Evolutionary conservation across 108 stramenopile species (phyloP).

Genomic region (Schizochytrium sp.): DNA sequence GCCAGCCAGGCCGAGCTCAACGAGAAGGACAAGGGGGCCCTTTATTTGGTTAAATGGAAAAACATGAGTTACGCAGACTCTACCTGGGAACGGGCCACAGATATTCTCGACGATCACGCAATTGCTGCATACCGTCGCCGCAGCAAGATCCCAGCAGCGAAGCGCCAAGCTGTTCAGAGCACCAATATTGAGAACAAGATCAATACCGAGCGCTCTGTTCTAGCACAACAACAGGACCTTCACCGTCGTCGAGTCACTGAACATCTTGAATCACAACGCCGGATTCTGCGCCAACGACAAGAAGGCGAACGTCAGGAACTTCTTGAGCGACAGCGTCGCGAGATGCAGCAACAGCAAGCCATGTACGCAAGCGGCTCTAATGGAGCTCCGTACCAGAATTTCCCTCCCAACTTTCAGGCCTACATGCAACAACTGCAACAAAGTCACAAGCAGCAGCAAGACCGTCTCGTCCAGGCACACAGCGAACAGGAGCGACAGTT

Average conservation of each 20-base stretch:
- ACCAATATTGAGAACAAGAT: neutral
- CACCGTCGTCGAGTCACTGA: neutral
- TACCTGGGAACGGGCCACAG: conserved; percentile 94
- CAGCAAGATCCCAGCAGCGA: conserved; percentile 18
- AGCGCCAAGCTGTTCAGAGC: conserved; percentile 16
- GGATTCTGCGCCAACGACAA: neutral
- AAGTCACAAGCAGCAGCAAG: neutral
- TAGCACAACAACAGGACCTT: neutral
- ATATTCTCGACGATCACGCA: conserved; percentile 82
- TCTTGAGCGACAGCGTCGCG: neutral
- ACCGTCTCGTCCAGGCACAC: too few species aligned
- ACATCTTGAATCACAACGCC: neutral
- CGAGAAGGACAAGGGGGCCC: neutral
- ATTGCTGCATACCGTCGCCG: conserved; percentile 41
- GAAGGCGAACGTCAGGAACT: neutral
- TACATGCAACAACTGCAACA: conserved; percentile 19
- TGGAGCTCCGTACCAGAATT: neutral
- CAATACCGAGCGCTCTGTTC: neutral
- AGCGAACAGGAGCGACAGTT: neutral
- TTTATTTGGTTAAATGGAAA: conserved; percentile 97
- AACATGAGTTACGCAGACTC: conserved; percentile 92
- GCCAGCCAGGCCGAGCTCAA: neutral
- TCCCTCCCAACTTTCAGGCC: neutral
- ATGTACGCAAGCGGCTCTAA: neutral
- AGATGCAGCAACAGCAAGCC: neutral